phyloP scores from a whole-genome alignment of 2,329 filamentous ascomycete genomes.

The Fusarium devonianum region DNA sequence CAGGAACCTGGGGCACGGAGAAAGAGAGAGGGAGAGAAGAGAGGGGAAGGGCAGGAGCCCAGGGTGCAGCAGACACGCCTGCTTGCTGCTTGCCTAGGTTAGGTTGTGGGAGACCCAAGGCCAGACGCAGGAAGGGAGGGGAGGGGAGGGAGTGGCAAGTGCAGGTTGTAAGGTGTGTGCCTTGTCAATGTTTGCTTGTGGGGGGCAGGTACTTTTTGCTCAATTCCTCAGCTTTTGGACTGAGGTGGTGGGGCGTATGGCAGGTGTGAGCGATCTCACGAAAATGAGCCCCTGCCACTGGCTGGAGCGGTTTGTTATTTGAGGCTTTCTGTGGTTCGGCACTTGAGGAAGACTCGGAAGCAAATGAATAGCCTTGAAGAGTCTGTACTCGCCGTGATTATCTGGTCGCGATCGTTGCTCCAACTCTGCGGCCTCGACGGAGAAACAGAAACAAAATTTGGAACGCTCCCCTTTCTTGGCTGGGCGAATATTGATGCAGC shows the following conservation, averaged over 20 bases:
- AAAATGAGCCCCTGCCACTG: constrained; percentile 20
- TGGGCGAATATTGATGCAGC: constrained; percentile 6
- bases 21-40: constrained; percentile 39
- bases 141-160: constrained; percentile 29
- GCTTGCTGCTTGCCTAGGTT: too few species aligned
- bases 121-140: constrained; percentile 17
- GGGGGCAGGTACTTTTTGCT: constrained; percentile 23
- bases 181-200: constrained; percentile 9
- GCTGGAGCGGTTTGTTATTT: constrained; percentile 2
- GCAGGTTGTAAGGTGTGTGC: constrained; percentile 26
- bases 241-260: constrained; percentile 36
- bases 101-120: constrained; percentile 23
- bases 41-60: constrained; percentile 22
- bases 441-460: neutral
- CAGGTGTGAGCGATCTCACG: constrained; percentile 19
- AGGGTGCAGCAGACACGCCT: constrained; percentile 14
- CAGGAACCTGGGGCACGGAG: constrained; percentile 35
- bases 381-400: too few species aligned
- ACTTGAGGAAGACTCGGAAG: constrained; percentile 1
- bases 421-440: neutral
- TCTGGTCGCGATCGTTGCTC: constrained; percentile 1
- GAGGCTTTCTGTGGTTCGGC: neutral
- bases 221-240: too few species aligned
- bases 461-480: too few species aligned
- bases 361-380: neutral